phyloP scores from a whole-genome alignment of 805 yeast species.

The Teunomyces barrocoloradensis region DNA sequence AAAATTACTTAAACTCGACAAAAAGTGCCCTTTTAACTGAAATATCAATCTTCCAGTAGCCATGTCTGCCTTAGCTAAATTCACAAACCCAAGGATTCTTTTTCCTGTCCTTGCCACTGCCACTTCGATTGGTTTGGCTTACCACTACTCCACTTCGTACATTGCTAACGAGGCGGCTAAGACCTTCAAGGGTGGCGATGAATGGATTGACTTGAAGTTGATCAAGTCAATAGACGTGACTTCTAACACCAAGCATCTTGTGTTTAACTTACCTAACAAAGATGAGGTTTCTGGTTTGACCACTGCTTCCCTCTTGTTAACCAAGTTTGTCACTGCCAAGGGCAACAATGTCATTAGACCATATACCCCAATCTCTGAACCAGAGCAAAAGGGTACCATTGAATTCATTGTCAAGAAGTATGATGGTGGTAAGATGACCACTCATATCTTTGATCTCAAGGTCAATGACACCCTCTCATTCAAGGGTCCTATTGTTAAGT shows the following conservation, averaged over 20 bases:
- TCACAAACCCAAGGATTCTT: conserved; percentile 24
- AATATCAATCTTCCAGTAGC: background rate
- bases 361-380: conserved; percentile 81
- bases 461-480: conserved; percentile 79
- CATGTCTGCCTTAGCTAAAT: conserved; percentile 16
- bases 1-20: conserved; percentile 3
- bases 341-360: conserved; percentile 87
- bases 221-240: conserved; percentile 46
- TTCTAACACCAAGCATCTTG: conserved; percentile 63
- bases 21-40: background rate
- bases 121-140: conserved; percentile 36
- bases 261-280: conserved; percentile 63
- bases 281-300: conserved; percentile 74
- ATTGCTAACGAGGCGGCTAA: conserved; percentile 38
- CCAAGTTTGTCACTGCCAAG: conserved; percentile 79
- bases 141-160: conserved; percentile 16
- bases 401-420: conserved; percentile 83
- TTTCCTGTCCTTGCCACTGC: conserved; percentile 30
- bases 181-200: conserved; percentile 60
- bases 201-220: conserved; percentile 71
- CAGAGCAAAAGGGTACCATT: conserved; percentile 66
- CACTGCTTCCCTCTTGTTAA: conserved; percentile 74
- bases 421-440: conserved; percentile 79
- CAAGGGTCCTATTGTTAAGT: conserved; percentile 92
- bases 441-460: conserved; percentile 67